These are phyloP conservation scores for Penicillium sp. DNA, from an alignment of 2,329 filamentous ascomycete genomes.

Conservation along the genomic window DNA sequence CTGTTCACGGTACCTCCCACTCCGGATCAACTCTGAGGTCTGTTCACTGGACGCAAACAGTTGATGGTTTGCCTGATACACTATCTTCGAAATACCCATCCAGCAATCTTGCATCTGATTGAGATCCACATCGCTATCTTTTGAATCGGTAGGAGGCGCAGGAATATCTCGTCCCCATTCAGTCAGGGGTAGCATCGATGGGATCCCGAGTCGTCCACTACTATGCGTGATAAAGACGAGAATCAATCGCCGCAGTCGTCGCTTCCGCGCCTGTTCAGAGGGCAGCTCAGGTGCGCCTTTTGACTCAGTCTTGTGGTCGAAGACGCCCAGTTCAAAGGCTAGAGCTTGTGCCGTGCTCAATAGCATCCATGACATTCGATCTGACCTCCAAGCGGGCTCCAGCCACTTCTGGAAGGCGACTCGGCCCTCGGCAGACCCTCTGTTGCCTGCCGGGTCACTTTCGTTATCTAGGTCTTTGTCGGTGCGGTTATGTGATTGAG, in stretches of 20 bases:
- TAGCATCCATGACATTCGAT: conserved; percentile 98
- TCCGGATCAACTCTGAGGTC: conserved; percentile 86
- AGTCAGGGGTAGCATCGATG: conserved; percentile 78
- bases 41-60: conserved; percentile 85
- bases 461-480: conserved; percentile 45
- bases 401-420: conserved; percentile 89
- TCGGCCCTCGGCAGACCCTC: conserved; percentile 71
- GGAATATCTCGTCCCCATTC: conserved; percentile 45
- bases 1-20: conserved; percentile 76
- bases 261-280: conserved; percentile 71
- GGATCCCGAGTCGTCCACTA: conserved; percentile 88
- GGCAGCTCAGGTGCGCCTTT: conserved; percentile 55
- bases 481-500: conserved; percentile 63
- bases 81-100: conserved; percentile 89
- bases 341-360: conserved; percentile 87
- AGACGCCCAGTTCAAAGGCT: conserved; percentile 92
- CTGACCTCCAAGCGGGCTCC: conserved; percentile 91
- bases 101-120: conserved; percentile 76
- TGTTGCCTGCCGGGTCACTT: conserved; percentile 42
- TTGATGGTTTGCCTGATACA: conserved; percentile 86
- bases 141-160: conserved; percentile 30
- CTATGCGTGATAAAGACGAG: conserved; percentile 91
- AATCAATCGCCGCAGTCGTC: conserved; percentile 82
- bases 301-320: conserved; percentile 81
- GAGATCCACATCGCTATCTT: conserved; percentile 43